Conservation (phyloP, 192 early-diverging fungal species). For the Coemansia sp. region DNA sequence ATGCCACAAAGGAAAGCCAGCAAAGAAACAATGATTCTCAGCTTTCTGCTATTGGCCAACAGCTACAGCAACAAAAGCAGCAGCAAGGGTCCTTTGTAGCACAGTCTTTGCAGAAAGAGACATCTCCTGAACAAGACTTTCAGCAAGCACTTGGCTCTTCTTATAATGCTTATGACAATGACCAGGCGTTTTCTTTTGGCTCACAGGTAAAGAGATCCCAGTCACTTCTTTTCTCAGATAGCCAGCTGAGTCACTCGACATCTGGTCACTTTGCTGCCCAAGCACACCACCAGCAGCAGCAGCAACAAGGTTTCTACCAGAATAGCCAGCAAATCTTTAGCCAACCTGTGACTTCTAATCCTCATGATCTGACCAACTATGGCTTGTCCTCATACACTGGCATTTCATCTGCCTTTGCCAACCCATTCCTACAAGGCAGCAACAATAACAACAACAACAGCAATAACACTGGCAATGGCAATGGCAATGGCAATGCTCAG, state of each 20-base stretch:
- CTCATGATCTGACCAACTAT: neutral
- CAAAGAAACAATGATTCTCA: neutral
- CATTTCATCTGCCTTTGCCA: neutral
- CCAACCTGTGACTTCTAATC: neutral
- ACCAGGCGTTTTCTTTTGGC: neutral
- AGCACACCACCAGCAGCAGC: neutral
- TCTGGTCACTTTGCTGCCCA: neutral
- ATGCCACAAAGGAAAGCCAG: neutral
- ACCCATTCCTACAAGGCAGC: neutral
- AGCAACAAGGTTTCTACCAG: neutral
- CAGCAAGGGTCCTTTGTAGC: neutral
- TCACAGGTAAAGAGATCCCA: constrained; percentile 21
- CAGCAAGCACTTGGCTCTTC: neutral
- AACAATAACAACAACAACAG: neutral
- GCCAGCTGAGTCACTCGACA: neutral
- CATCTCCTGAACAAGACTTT: constrained; percentile 6
- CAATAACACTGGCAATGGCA: neutral
- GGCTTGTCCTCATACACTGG: neutral
- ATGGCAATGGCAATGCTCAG: neutral
- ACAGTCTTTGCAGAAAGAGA: neutral
- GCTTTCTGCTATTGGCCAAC: neutral
- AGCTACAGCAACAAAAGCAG: neutral
- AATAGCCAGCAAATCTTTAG: constrained; percentile 1
- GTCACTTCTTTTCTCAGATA: constrained; percentile 18
- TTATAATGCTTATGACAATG: neutral